Percentiles rank a stretch among this genome's conserved stretches.
Conservation (phyloP, 768 basidiomycete species). For the Hericium alpestre region DNA sequence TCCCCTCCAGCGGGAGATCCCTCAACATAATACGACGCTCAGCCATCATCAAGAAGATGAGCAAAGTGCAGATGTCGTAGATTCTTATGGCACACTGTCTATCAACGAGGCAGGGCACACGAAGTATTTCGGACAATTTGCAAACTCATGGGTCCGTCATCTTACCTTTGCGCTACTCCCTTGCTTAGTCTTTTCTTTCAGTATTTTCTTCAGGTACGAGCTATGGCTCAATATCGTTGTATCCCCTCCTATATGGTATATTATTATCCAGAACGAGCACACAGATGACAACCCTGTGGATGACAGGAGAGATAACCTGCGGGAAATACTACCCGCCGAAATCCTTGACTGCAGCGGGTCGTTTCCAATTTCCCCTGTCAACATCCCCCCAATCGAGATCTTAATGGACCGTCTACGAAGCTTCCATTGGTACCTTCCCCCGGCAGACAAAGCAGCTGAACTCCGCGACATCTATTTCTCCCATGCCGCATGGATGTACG, state of each 20-base stretch:
- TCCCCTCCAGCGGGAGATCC: conserved; percentile 55
- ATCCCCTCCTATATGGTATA: conserved; percentile 4
- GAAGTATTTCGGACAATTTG: conserved; percentile 67
- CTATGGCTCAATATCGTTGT: background rate
- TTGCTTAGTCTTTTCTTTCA: conserved; percentile 19
- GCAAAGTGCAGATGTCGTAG: conserved; percentile 62
- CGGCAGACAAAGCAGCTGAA: conserved; percentile 46
- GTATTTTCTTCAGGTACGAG: conserved; percentile 65
- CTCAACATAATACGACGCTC: conserved; percentile 17
- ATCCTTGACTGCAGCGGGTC: conserved; percentile 56
- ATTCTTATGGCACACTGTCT: conserved; percentile 72
- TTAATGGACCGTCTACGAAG: conserved; percentile 40
- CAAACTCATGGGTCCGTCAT: conserved; percentile 61
- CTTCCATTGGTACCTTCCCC: conserved; percentile 63
- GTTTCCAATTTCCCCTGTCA: conserved; percentile 46
- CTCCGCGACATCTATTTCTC: conserved; percentile 47
- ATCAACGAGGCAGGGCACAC: conserved; percentile 63
- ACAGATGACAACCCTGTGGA: conserved; percentile 45
- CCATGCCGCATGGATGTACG: conserved; percentile 64
- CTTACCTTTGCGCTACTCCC: conserved; percentile 4
- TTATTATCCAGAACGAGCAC: conserved; percentile 43
- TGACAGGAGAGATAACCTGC: conserved; percentile 36
- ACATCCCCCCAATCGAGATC: conserved; percentile 24
- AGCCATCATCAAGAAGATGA: conserved; percentile 41
- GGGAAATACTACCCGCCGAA: conserved; percentile 47